Base-by-base conservation (phyloP, 495 filamentous ascomycete species). In the Penicillium mononematosum region DNA sequence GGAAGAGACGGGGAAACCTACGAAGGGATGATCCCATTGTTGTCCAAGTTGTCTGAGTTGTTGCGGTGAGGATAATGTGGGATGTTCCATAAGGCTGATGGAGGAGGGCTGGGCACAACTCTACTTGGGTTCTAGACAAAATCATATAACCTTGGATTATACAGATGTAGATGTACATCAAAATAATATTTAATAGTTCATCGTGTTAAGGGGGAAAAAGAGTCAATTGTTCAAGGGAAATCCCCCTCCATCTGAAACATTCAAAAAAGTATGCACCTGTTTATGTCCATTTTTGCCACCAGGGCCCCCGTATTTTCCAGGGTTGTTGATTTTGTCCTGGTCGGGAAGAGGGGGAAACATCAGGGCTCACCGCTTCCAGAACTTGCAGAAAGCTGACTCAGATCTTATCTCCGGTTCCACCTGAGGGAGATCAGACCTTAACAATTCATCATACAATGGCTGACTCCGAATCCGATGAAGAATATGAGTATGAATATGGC, bases 401-500 rank as follows among this genome's bases (percentile, higher is more conserved):
- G 29, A 59, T 61, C 58, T 56, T 58, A 59, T 59, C 53, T 39
- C 41, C 25, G 4, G 4, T 25, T 25, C 24, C 5, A 25, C 4
- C 24, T 5, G 4, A n/a, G n/a, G 24, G 24, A 25, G 24, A 25
- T 25, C 24, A 25, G 24, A 25, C 24, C 24, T 25, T 25, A 5
- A 25, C 24, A 25, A 25, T 25, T 25, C 24, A 25, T 25, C 24
- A 25, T 61, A 68, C 62, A 41, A 60, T 70, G 39, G 16, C 53
- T 1, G 64, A 65, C 17, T 56, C 36, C 10, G 62, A 60, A 25
- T 32, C 48, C 1, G 76, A 81, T 17, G 31, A 20, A 19, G 84
- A 84, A 22, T 86, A 78, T 72, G 84, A 87, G 62, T 87, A 86
- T 52, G 84, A 86, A 58, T 86, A 86, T 62, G 72, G 77, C 5